Base-by-base conservation (phyloP, 148 eudicot species). In the Silene latifolia region DNA sequence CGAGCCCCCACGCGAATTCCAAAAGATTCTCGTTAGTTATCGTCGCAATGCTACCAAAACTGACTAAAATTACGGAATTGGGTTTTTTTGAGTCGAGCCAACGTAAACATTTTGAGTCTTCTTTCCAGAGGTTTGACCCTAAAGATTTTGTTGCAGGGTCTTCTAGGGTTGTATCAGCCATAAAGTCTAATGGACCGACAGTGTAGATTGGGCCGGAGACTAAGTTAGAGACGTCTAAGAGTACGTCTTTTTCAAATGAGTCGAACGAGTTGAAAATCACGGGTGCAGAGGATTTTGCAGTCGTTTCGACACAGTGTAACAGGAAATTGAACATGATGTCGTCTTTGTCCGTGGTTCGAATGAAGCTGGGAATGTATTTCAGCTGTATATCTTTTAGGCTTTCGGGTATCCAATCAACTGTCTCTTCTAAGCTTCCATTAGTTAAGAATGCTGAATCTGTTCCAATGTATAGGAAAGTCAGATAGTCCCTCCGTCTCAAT, bases 1-100 rank as follows among this genome's bases (percentile, higher is more conserved):
- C 84, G 27, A 84, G 74, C 20, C 86, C 86, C 84, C 84, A 84
- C 0, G 82, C 82, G 69, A 84, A 84, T 39, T 83, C 86, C 20
- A 80, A 20, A 0, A 82, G 75, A 42, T 82, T 79, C 13, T 82
- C 77, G 17, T 79, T 79, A 24, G 80, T 79, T 79, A 82, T 82
- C 13, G 82, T 76, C 0, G 82, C 76, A 64, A 79, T 82, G 47
- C 85, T 79, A 9, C 85, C 85, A 23, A 67, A 82, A 61, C 82
- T 79, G 23, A 79, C 68, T 10, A 79, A 79, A 0, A 82, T 79
- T 17, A 79, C 80, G 3, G 85, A 83, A 24, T 77, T 70, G 0
- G 78, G 81, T 19, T 70, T 21, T 48, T 83, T 73, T 0, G 80
- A 73, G 51, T 83, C 77, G 24, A 83, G 83, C 85, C 85, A 83